phyloP scores from a whole-genome alignment of 495 filamentous ascomycete genomes.

The Lophium mytilinum region DNA sequence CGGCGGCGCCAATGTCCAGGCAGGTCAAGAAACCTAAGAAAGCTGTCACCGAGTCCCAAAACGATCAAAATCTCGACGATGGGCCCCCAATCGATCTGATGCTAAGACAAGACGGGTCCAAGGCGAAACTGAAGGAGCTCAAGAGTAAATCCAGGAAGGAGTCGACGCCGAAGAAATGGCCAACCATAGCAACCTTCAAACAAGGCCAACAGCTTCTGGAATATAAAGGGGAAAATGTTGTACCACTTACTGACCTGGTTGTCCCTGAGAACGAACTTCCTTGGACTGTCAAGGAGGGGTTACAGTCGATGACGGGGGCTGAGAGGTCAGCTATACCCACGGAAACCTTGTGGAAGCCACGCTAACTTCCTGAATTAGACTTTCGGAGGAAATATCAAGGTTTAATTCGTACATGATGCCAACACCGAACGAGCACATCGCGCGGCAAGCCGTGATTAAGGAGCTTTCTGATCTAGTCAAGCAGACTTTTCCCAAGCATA shows the following conservation, averaged over 20 bases:
- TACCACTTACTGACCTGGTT: neutral
- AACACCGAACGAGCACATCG: conserved; percentile 30
- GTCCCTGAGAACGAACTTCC: neutral
- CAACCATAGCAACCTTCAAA: neutral
- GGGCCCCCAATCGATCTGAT: neutral
- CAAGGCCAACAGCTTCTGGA: neutral
- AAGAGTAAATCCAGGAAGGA: neutral
- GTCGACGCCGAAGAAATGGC: neutral
- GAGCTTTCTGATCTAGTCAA: neutral
- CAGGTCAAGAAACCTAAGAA: no score
- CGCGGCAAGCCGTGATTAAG: conserved; percentile 26
- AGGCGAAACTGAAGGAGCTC: neutral
- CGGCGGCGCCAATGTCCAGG: no score
- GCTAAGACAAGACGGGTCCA: neutral
- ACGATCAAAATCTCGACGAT: no score
- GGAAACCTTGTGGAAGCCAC: neutral
- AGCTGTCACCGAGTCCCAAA: no score
- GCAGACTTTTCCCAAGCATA: neutral
- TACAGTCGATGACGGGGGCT: neutral
- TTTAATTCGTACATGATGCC: conserved; percentile 40
- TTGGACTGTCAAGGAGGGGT: neutral
- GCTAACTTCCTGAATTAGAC: conserved; percentile 9
- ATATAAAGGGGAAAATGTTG: neutral
- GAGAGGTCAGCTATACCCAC: neutral
- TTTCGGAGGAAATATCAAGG: conserved; percentile 43